Evolutionary conservation across 495 filamentous ascomycete species (phyloP), one percentile per base, ranked within the genome.

Genomic region (Delitschia confertaspora): DNA sequence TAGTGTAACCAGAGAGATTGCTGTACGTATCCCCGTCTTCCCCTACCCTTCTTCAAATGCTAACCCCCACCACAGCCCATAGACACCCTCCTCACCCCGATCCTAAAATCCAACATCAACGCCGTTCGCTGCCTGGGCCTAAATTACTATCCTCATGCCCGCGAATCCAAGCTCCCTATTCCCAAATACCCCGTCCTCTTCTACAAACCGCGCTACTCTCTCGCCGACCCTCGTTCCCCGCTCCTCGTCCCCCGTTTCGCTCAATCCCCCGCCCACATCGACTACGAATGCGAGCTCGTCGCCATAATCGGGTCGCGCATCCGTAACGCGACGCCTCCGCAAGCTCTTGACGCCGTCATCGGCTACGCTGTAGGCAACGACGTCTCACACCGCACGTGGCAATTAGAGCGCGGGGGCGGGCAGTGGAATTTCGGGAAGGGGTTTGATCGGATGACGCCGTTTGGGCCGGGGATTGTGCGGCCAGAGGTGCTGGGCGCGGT

Each of bases 371-470:
- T 86, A 38, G 86, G 85, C 30, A 83, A 93, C 57, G 86, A 91
- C 62, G 69, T 93, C 22, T 85, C 80, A 9, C 85, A 89, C 60
- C 78, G 86, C 18, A 82, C 85, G 40, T 87, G 83, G 82, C 86
- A 93, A 61, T 61, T 91, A 41, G 75, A 79, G 56, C 74, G 74
- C 24, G 85, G 84, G 14, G 81, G 85, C 10, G 78, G 83, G 0
- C 86, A 91, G 62, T 93, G 85, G 86, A 69, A 68, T 0, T 51
- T 88, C 3, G 85, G 85, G 0, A 93, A 93, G 60, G 80, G 84
- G 2, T 91, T 87, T 55, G 85, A 93, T 64, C 81, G 82, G 32
- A 91, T 84, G 85, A 85, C 84, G n/a, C 86, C 85, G 0, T 82
- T 75, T 52, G 86, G 86, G 2, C 86, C 86, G 10, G 85, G 82